Base-by-base conservation (phyloP, 2,329 filamentous ascomycete genomes). In the Akanthomyces dipterigenus region DNA sequence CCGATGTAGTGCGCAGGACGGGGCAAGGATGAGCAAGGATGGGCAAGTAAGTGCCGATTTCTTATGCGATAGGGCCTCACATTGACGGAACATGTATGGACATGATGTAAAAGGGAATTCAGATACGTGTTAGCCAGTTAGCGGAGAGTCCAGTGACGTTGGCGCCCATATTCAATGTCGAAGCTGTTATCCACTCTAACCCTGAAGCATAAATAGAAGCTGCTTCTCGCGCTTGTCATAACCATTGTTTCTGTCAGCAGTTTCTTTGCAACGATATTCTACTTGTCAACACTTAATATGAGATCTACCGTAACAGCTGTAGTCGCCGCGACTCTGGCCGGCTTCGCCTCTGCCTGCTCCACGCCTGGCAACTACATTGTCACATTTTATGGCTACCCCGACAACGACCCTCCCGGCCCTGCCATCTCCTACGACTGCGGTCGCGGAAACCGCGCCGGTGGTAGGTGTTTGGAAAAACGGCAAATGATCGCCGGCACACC, bases 361-460 rank as follows among this genome's bases (percentile, higher is more conserved):
- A 66, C 64, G 26, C 64, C 65, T 11, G 64, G 64, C 28, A 64
- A 66, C 43, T 66, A 48, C 57, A 40, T 64, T 14, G 60, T 66
- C 28, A 66, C 65, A 4, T 66, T 66, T 26, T 66, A 66, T 45
- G 65, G 65, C 31, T 66, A 63, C 31, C 65, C 65, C 14, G 65
- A 66, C 46, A 66, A 66, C 40, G 60, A 62, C 50, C 65, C 65
- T 49, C 62, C 65, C 12, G 64, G 65, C 18, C 61, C 65, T n/a
- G 65, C 38, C 20, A 64, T 50, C 22, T 58, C 65, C 8, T 54
- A 63, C 55, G 63, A 66, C 64, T 66, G 65, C 26, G 65, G 65
- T 12, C 64, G 65, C 26, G 62, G 61, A 57, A 61, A 54, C 55
- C 53, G 46, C 8, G 65, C 65, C 54, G 64, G 65, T 42, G 65